Evolutionary conservation across 176 grass and related monocot genomes (phyloP), one percentile per base, ranked within the genome.

Genomic region (Alopecurus myosuroides): DNA sequence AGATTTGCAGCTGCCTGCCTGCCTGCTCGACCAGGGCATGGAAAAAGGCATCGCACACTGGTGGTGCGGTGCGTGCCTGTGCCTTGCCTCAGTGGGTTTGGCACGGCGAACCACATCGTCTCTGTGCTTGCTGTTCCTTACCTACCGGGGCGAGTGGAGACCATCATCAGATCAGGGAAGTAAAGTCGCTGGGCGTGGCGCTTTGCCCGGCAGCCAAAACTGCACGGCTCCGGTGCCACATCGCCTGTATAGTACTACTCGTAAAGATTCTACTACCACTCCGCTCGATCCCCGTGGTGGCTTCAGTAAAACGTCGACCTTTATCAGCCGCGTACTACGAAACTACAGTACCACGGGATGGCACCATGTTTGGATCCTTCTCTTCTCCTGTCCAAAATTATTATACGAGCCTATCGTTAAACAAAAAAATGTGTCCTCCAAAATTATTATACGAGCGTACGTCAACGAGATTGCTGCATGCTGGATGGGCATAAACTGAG

Each of bases 1-100:
- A 53, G 28, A 55, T 3, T 7, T n/a, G n/a, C n/a, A n/a, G n/a
- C n/a, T n/a, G n/a, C 40, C 61, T 50, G 42, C 62, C 17, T 65
- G 41, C 22, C 83, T 11, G 53, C n/a, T 58, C 75, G 75, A 77
- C 25, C 74, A 45, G 74, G 45, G 61, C 74, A 67, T 39, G 44
- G 29, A 41, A 46, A 82, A 81, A 44, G 53, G 12, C 30, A 5
- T 45, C 11, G 13, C 29, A 7, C 30, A 20, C 65, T n/a, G 53
- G 30, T 12, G 41, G 42, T 45, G 34, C 34, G 34, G 34, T 63
- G 18, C 18, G 44, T 51, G 22, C 4, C 12, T 5, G n/a, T 41
- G 50, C 67, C 23, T 68, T 58, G 49, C 36, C 52, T 9, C 6
- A 15, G 76, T n/a, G 57, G 58, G 18, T 65, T 36, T 23, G 78